Base-by-base conservation (phyloP, 257 asterid genomes). In the Rehmannia glutinosa region DNA sequence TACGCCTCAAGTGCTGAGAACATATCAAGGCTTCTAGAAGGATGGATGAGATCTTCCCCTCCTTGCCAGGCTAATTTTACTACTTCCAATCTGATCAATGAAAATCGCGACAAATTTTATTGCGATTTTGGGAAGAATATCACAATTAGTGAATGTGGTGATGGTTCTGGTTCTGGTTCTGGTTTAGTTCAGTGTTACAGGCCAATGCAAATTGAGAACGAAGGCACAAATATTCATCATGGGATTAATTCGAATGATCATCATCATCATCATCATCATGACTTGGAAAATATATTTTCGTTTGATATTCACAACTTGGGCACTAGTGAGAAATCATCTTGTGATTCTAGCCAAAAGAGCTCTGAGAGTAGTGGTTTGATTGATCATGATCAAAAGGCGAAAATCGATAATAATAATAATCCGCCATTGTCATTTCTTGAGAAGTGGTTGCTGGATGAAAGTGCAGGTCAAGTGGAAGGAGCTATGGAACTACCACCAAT, bases 1-100 rank as follows among this genome's bases (percentile, higher is more conserved):
- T 92, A 92, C 11, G 98, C 98, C 62, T 92, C 98, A 2, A 90
- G 95, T 36, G 95, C 96, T 0, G 97, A 90, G 58, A 92, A 92
- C 65, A 92, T 92, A 64, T 90, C 98, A 45, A 81, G 95, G 70
- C 95, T 93, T 28, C 73, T 93, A 7, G 86, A 93, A 74, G 97
- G 98, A 11, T 93, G 98, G 98, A 93, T 86, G 98, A 82, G 87
- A 71, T 79, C 96, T 3, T 81, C 93, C 13, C 73, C 82, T 23
- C 68, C 57, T n/a, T n/a, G n/a, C 30, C 66, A 68, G 27, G 41
- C 66, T 2, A 63, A 56, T 27, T 5, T 69, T 7, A 42, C 6
- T 41, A 6, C 72, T 16, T 21, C 80, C 8, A 15, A 47, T 24
- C 2, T 12, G 4, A 46, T 28, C 8, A 23, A 51, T 42, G 74